Conservation (phyloP, 345 rosid genomes). For the Geranium rotundifolium region DNA sequence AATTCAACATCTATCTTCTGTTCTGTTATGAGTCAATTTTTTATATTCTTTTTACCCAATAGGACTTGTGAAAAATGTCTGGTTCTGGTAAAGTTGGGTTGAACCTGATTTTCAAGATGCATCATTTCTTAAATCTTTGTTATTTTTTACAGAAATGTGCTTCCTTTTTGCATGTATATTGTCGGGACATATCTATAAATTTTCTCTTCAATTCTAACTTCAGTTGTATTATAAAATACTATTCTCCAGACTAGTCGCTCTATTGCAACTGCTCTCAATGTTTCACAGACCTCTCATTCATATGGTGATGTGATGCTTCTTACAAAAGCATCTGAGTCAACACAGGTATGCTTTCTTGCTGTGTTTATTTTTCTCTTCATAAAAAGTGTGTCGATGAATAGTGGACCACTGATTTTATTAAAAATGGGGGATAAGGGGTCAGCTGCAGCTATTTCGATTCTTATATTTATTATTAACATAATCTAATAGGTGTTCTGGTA, state of each 20-base stretch:
- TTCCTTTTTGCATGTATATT: too few relatives aligned
- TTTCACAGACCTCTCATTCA: constrained; percentile 76
- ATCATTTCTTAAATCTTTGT: too few relatives aligned
- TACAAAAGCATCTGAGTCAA: constrained; percentile 45
- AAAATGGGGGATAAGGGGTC: too few relatives aligned
- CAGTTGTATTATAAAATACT: background rate
- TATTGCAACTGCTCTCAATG: constrained; percentile 72
- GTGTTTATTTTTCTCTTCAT: background rate
- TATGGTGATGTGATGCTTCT: constrained; percentile 82
- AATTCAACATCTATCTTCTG: background rate
- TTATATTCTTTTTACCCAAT: too few relatives aligned
- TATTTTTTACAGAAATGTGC: too few relatives aligned
- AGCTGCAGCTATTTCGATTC: too few relatives aligned
- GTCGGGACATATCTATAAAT: too few relatives aligned
- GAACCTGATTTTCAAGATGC: too few relatives aligned
- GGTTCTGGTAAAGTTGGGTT: too few relatives aligned
- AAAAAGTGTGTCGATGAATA: background rate
- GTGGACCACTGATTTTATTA: background rate
- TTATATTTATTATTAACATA: too few relatives aligned
- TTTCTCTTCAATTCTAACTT: background rate
- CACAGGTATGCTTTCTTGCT: constrained; percentile 34
- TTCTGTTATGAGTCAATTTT: background rate
- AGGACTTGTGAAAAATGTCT: too few relatives aligned
- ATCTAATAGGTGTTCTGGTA: too few relatives aligned
- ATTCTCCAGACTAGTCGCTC: constrained; percentile 58